phyloP scores from a whole-genome alignment of 768 basidiomycete genomes.

The Hydnomerulius pinastri region DNA sequence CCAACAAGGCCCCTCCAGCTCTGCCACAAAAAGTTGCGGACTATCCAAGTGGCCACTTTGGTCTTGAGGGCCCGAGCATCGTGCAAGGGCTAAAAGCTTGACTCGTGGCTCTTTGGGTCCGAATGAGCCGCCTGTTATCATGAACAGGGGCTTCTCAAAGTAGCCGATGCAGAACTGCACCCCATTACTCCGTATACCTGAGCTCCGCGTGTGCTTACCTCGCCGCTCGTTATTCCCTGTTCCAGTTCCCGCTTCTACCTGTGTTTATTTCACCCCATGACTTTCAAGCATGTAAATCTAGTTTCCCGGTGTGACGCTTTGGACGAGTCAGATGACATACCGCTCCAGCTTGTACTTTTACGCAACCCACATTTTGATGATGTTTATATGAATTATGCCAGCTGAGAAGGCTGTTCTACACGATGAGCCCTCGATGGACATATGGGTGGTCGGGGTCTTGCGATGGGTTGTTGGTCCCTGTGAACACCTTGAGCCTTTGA shows the following conservation, averaged over 20 bases:
- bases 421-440: not conserved
- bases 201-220: not conserved
- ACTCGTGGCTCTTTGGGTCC: slow-evolving; percentile 1
- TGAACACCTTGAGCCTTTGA: not conserved
- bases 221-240: not conserved
- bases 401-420: not conserved
- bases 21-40: not conserved
- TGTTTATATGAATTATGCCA: not conserved
- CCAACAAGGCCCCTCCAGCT: not conserved
- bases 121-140: not conserved
- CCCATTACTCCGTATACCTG: not conserved
- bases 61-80: slow-evolving; percentile 1
- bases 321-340: slow-evolving; percentile 8
- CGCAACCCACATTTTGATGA: not conserved
- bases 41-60: not conserved
- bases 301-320: not conserved
- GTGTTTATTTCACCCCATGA: not conserved
- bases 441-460: slow-evolving; percentile 27
- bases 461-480: not conserved
- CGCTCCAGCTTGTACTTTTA: slow-evolving; percentile 10
- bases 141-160: no score
- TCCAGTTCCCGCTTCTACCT: not conserved
- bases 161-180: not conserved
- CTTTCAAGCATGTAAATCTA: not conserved
- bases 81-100: not conserved